A percentile compares a stretch with the other conserved stretches of the same genome.
phyloP scores from a whole-genome alignment of 208 protist genomes.

The Leishmania tarentolae region DNA sequence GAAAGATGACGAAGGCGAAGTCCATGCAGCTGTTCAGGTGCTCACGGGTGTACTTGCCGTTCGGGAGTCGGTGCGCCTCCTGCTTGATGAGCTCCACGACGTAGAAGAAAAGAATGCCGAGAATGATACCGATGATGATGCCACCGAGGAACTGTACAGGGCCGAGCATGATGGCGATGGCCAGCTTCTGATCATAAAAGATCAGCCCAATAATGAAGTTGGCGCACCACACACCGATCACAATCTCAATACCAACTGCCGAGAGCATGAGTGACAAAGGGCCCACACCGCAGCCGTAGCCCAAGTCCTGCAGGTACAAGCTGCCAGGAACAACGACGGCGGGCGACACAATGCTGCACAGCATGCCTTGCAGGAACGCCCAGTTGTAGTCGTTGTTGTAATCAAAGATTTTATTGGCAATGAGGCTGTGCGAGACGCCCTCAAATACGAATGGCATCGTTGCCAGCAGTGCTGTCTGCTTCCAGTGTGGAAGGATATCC shows the following conservation, averaged over 20 bases:
- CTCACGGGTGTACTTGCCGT: slow-evolving; percentile 54
- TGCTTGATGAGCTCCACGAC: slow-evolving; percentile 75
- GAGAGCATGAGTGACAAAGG: slow-evolving; percentile 76
- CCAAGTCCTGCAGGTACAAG: slow-evolving; percentile 73
- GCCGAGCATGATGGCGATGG: slow-evolving; percentile 56
- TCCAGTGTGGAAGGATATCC: slow-evolving; percentile 73
- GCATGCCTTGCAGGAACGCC: slow-evolving; percentile 78
- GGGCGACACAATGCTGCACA: slow-evolving; percentile 77
- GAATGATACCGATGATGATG: slow-evolving; percentile 49
- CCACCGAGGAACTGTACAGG: slow-evolving; percentile 80
- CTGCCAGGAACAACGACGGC: slow-evolving; percentile 76
- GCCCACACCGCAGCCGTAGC: slow-evolving; percentile 62
- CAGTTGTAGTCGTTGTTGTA: slow-evolving; percentile 78
- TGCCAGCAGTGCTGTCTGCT: slow-evolving; percentile 61
- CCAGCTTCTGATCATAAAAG: slow-evolving; percentile 60
- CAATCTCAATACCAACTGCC: slow-evolving; percentile 72
- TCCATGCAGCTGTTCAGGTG: slow-evolving; percentile 66
- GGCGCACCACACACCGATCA: slow-evolving; percentile 72
- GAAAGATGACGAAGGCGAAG: slow-evolving; percentile 61
- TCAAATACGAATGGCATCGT: slow-evolving; percentile 72
- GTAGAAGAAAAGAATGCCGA: slow-evolving; percentile 69
- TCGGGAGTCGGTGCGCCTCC: slow-evolving; percentile 70
- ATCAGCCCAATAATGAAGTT: slow-evolving; percentile 83
- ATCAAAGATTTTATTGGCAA: slow-evolving; percentile 69
- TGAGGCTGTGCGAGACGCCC: slow-evolving; percentile 64